Evolutionary conservation across 2,329 filamentous ascomycete genomes (phyloP).

Genomic region (Coniella lustricola): DNA sequence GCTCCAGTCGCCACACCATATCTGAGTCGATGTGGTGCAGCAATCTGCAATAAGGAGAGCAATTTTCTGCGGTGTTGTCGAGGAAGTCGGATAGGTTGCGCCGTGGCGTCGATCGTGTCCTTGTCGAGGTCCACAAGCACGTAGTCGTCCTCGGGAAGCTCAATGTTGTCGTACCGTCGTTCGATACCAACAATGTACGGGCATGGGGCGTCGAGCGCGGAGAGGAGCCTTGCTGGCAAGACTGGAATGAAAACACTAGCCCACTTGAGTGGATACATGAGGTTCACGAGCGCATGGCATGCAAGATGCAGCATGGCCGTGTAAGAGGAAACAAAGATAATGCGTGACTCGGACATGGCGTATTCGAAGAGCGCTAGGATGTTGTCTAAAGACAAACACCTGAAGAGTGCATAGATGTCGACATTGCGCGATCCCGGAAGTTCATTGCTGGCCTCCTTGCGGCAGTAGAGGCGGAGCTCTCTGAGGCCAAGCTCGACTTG

Average conservation of each 20-base stretch:
- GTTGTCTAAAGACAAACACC: slow-evolving; percentile 83
- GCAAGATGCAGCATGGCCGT: slow-evolving; percentile 94
- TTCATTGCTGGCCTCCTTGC: slow-evolving; percentile 90
- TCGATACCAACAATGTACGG: slow-evolving; percentile 97
- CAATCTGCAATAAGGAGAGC: slow-evolving; percentile 76
- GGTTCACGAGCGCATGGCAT: slow-evolving; percentile 74
- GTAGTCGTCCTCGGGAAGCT: slow-evolving; percentile 90
- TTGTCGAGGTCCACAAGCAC: slow-evolving; percentile 90
- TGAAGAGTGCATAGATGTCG: slow-evolving; percentile 88
- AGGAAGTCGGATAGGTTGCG: slow-evolving; percentile 70
- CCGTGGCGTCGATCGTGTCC: slow-evolving; percentile 80
- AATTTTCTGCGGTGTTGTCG: slow-evolving; percentile 87
- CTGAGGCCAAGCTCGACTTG: slow-evolving; percentile 89
- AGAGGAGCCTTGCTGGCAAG: slow-evolving; percentile 77
- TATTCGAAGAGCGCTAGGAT: slow-evolving; percentile 91
- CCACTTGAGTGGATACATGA: slow-evolving; percentile 90
- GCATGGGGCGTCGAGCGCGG: slow-evolving; percentile 88
- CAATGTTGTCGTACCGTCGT: slow-evolving; percentile 76
- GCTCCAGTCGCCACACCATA: slow-evolving; percentile 84
- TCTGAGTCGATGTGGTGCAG: slow-evolving; percentile 81
- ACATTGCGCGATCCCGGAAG: slow-evolving; percentile 84
- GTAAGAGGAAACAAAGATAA: slow-evolving; percentile 93
- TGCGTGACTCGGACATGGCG: slow-evolving; percentile 84
- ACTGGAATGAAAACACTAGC: slow-evolving; percentile 90
- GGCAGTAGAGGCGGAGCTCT: slow-evolving; percentile 83